These are phyloP conservation scores for Skeletonema menzelii DNA, from an alignment of 108 stramenopile genomes.

Conservation along the genomic window DNA sequence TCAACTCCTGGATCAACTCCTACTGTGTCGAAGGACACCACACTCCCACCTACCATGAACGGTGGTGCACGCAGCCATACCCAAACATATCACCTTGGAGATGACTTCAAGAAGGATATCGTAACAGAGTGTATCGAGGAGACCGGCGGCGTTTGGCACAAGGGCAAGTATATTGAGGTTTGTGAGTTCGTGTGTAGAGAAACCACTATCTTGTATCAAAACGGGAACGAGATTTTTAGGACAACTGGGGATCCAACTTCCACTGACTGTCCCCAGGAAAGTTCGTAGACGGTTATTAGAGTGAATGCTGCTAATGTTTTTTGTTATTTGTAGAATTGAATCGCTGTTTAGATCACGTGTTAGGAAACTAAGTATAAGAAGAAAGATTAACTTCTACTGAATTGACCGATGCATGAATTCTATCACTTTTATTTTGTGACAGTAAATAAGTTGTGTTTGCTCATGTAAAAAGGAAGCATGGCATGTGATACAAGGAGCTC, in stretches of 20 bases:
- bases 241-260: not conserved
- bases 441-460: too few relatives aligned
- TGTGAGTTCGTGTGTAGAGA: not conserved
- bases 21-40: conserved; percentile 25
- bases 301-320: not conserved
- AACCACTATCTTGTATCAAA: not conserved
- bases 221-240: not conserved
- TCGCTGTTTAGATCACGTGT: not conserved
- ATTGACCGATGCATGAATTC: too few relatives aligned
- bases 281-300: not conserved
- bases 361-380: too few relatives aligned
- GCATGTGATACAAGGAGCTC: too few relatives aligned
- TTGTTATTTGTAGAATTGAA: not conserved
- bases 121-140: not conserved
- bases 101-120: not conserved
- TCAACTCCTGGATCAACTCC: conserved; percentile 15
- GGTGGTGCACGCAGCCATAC: not conserved
- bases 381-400: too few relatives aligned
- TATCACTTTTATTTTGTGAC: too few relatives aligned
- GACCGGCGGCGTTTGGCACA: not conserved
- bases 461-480: too few relatives aligned
- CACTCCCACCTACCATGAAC: conserved; percentile 18
- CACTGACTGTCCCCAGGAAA: not conserved
- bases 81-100: not conserved
- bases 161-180: not conserved